These are phyloP conservation scores for Pseudovirgaria hyperparasitica DNA, from an alignment of 2,329 filamentous ascomycete species.

Conservation along the genomic window DNA sequence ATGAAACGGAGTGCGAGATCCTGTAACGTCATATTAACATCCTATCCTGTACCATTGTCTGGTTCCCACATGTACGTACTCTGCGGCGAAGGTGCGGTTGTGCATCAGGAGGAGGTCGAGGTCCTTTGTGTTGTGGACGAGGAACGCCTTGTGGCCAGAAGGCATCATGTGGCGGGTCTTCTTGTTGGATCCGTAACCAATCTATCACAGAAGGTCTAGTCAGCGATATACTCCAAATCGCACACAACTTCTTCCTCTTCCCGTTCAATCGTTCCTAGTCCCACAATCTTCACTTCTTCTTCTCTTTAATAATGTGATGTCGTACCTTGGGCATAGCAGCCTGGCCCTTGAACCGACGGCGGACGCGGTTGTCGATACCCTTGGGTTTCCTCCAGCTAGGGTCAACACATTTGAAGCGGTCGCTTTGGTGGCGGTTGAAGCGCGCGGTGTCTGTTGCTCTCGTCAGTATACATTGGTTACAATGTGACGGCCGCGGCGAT, in stretches of 20 bases:
- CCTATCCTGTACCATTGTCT: constrained; percentile 2
- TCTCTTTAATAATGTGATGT: constrained; percentile 4
- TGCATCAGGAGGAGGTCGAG: constrained; percentile 93
- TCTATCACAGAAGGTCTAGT: constrained; percentile 43
- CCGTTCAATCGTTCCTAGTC: not conserved
- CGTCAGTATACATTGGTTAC: constrained; percentile 13
- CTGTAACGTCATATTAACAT: constrained; percentile 33
- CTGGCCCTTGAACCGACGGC: constrained; percentile 93
- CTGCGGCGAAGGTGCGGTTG: constrained; percentile 97
- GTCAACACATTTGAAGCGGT: constrained; percentile 87
- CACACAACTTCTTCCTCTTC: not conserved
- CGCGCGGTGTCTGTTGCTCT: constrained; percentile 63
- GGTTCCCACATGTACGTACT: constrained; percentile 50
- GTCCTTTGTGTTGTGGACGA: constrained; percentile 70
- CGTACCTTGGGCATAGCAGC: constrained; percentile 96
- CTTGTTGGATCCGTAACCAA: constrained; percentile 98
- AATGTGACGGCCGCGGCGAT: constrained; percentile 1
- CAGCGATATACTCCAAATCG: constrained; percentile 11
- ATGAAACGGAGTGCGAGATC: constrained; percentile 96
- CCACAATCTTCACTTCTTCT: not conserved
- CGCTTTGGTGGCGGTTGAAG: constrained; percentile 96
- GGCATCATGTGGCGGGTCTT: constrained; percentile 99
- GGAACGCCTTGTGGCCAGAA: constrained; percentile 98
- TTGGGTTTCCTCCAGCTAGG: constrained; percentile 97
- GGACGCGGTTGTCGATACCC: constrained; percentile 98